Evolutionary conservation across 495 filamentous ascomycete species (phyloP).

Genomic region (Annulohypoxylon stygium): DNA sequence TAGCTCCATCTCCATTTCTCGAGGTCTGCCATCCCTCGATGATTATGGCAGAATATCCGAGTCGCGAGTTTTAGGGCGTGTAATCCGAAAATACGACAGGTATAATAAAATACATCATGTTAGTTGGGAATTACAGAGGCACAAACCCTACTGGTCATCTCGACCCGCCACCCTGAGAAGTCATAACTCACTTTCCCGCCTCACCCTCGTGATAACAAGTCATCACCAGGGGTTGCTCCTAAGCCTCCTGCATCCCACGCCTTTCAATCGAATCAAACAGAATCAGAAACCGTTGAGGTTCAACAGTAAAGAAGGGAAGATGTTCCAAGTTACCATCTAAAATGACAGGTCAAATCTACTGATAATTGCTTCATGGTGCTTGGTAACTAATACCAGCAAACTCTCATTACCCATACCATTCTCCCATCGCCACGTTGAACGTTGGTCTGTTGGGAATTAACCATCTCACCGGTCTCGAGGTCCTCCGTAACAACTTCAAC

Average conservation of each 20-base stretch:
- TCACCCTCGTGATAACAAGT: conserved; percentile 3
- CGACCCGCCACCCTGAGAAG: background rate
- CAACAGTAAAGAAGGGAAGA: background rate
- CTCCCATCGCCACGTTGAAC: background rate
- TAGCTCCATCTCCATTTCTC: background rate
- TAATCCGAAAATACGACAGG: background rate
- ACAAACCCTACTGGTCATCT: background rate
- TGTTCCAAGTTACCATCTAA: background rate
- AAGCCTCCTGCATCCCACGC: background rate
- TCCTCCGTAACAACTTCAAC: background rate
- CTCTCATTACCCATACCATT: background rate
- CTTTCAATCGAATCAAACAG: background rate
- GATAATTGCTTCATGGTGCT: background rate
- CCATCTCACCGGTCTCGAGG: background rate
- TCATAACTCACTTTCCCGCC: conserved; percentile 14
- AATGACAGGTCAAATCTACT: background rate
- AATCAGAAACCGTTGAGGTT: background rate
- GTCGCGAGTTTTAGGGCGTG: background rate
- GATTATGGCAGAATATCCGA: background rate
- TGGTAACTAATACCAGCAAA: background rate
- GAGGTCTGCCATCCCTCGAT: conserved; percentile 1
- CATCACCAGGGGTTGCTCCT: background rate
- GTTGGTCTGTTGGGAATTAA: background rate
- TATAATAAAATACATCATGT: background rate
- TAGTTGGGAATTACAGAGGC: background rate